A percentile compares a stretch with the other conserved stretches of the same genome.
Evolutionary conservation across 1,139 yeast genomes (phyloP).

Genomic region (Yamadazyma atmosphaerica): DNA sequence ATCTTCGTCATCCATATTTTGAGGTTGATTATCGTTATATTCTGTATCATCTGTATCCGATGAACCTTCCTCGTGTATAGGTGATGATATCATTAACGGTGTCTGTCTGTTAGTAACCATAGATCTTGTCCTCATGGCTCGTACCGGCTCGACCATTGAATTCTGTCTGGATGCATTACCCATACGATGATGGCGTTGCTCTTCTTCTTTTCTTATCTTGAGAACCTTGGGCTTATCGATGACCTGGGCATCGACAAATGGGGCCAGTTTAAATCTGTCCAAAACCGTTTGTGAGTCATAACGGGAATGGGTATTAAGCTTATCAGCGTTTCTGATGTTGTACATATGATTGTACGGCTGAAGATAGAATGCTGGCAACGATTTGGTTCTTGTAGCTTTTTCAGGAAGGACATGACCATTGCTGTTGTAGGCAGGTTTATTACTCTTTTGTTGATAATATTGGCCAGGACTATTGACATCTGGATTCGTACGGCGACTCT

Average conservation of each 20-base stretch:
- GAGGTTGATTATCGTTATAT: slow-evolving; percentile 24
- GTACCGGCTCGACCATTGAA: slow-evolving; percentile 28
- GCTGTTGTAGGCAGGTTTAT: slow-evolving; percentile 5
- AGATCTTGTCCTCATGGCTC: slow-evolving; percentile 48
- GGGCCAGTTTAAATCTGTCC: slow-evolving; percentile 50
- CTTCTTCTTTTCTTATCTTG: slow-evolving; percentile 30
- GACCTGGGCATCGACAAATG: slow-evolving; percentile 43
- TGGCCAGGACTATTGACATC: slow-evolving; percentile 5
- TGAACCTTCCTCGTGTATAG: slow-evolving; percentile 39
- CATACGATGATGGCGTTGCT: neutral
- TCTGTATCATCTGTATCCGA: slow-evolving; percentile 39
- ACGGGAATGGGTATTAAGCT: slow-evolving; percentile 37
- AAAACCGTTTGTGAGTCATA: slow-evolving; percentile 46
- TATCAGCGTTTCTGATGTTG: slow-evolving; percentile 45
- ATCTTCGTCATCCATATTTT: slow-evolving; percentile 17
- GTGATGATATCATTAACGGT: slow-evolving; percentile 37
- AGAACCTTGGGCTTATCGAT: slow-evolving; percentile 32
- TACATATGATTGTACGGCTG: slow-evolving; percentile 38
- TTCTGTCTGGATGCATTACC: slow-evolving; percentile 8
- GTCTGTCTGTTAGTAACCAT: slow-evolving; percentile 32
- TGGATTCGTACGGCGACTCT: slow-evolving; percentile 1
- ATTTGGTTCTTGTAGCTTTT: slow-evolving; percentile 66
- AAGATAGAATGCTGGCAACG: slow-evolving; percentile 56
- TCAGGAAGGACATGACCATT: slow-evolving; percentile 17
- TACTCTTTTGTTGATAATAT: slow-evolving; percentile 10